Evolutionary conservation across 2,329 filamentous ascomycete genomes (phyloP), one percentile per base, ranked within the genome.

Genomic region (Aureobasidium vineae): DNA sequence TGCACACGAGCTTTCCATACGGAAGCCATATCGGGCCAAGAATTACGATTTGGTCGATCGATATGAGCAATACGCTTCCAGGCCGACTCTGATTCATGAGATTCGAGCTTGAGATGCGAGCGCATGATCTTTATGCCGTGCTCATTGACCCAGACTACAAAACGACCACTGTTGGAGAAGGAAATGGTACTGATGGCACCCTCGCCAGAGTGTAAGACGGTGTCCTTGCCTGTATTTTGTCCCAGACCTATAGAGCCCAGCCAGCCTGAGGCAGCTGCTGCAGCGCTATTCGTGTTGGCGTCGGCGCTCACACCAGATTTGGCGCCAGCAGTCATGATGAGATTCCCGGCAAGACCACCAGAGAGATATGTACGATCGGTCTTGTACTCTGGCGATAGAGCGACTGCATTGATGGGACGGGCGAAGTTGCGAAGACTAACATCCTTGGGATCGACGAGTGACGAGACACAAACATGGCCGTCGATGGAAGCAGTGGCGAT

Each of bases 81-180:
- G 2, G 93, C 91, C 70, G 90, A 88, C 19, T 97, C 93, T 1
- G 84, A 80, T 73, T 96, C 90, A 15, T 84, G 84, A 69, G 82
- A 87, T 6, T 96, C 91, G 5, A 97, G 83, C 71, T 93, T 87
- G 23, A 96, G 75, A 75, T 95, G 91, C 5, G 92, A 92, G 43
- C 95, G 87, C 93, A 98, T 98, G 68, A 99, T 95, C 76, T 97
- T 97, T 75, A 98, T 96, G 4, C 95, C 95, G 73, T 96, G 90
- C 77, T 99, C 95, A 73, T 98, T 99, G 47, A 96, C 84, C 95
- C 95, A 99, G 0, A 88, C 91, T 0, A 97, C 90, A 73, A 93
- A 98, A 78, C 90, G 95, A 0, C 95, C 94, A 0, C 92, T 94
- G 47, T 94, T 76, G 0, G 94, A 98, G 92, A 94, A 99, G 76